Evolutionary conservation across 1,139 yeast species (phyloP), one percentile per base, ranked within the genome.

Genomic region (Yarrowia galli): DNA sequence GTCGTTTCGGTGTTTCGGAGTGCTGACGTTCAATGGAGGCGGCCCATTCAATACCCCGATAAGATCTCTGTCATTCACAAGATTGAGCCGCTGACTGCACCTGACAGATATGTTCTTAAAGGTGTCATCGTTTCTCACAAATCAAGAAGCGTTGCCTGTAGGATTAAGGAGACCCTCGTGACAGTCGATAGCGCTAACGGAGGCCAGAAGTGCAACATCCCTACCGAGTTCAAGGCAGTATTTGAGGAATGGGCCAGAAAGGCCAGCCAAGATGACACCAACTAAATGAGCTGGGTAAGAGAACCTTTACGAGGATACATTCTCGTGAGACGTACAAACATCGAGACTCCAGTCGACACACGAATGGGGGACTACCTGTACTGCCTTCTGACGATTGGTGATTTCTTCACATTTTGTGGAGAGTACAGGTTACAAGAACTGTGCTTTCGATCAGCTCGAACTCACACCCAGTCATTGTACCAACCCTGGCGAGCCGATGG

Each of bases 41-140:
- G 61, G 18, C 46, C 61, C 2, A 54, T 54, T 9, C 61, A 54
- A 45, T 54, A 40, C 46, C 61, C 61, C 8, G 61, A 54, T 22
- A 16, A 16, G 23, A 40, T 40, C n/a, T 40, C 61, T 8, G 61
- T 54, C 18, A 54, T 54, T 13, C 61, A 54, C 61, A 54, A 54
- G 40, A 22, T 54, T 4, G 61, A 54, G 36, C 61, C 61, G 6
- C 9, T 54, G 13, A 40, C 36, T 12, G 18, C 35, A 4, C 61
- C 61, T 6, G 61, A 54, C 36, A 13, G 61, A n/a, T 54, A 25
- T 13, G 46, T 40, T n/a, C 36, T 54, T 10, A 38, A 40, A n/a
- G 61, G 61, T 13, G 46, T 54, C 36, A 22, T 54, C 25, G 46
- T 54, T 13, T 54, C 61, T 15, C 61, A 54, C 15, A 25, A 54